Percentiles rank a stretch among this genome's conserved stretches.
Conservation (phyloP, 2,329 filamentous ascomycete genomes). For the Fusarium sp. region DNA sequence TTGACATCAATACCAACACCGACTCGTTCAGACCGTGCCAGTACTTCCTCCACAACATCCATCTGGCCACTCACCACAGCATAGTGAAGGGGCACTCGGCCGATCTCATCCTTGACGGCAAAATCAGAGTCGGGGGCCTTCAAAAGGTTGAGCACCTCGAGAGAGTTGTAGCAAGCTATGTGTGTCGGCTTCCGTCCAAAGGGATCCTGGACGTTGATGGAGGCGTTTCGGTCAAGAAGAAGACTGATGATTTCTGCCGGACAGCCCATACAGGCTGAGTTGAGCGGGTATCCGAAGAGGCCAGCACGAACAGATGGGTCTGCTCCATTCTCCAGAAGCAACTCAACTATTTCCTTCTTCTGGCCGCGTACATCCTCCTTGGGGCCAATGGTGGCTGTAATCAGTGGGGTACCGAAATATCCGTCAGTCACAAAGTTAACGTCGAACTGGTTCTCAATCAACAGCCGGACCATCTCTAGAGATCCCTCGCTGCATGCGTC, state of each 20-base stretch:
- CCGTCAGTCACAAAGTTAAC: not conserved
- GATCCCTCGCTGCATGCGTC: not conserved
- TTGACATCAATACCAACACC: not conserved
- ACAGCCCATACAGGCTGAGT: not conserved
- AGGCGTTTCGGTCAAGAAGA: not conserved
- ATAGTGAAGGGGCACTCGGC: constrained; percentile 11
- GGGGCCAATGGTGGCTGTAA: not conserved
- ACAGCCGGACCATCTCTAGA: not conserved
- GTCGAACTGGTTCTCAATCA: constrained; percentile 2
- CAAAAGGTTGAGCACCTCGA: not conserved
- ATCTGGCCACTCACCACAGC: not conserved
- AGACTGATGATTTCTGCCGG: not conserved
- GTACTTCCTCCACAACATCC: not conserved
- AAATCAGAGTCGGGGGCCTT: constrained; percentile 13
- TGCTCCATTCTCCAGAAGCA: not conserved
- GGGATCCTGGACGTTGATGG: not conserved
- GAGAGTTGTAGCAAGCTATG: constrained; percentile 16
- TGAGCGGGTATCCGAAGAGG: constrained; percentile 1
- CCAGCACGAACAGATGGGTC: not conserved
- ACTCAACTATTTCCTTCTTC: not conserved
- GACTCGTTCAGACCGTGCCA: not conserved
- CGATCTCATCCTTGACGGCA: not conserved
- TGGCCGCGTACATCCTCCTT: not conserved
- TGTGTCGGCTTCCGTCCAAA: not conserved
- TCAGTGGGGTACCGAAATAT: constrained; percentile 1